phyloP scores from a whole-genome alignment of 176 grass and related monocot genomes.

The Cocos nucifera region DNA sequence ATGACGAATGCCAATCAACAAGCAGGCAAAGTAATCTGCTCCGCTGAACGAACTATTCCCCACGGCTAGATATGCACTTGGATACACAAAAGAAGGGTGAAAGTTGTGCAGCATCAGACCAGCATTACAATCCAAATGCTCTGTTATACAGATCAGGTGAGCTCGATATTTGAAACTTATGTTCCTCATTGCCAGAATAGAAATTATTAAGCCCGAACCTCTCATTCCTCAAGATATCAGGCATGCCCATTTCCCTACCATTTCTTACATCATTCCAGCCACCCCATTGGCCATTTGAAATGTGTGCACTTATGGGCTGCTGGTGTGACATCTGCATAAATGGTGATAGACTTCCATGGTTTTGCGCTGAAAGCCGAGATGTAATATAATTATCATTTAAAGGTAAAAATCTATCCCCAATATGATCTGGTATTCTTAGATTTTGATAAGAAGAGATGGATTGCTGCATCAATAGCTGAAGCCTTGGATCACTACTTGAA shows the following conservation, averaged over 20 bases:
- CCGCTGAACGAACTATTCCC: neutral
- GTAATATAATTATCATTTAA: constrained; percentile 57
- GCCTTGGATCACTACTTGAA: constrained; percentile 57
- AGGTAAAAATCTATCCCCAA: constrained; percentile 38
- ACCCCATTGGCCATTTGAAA: constrained; percentile 56
- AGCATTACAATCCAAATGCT: constrained; percentile 66
- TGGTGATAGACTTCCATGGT: constrained; percentile 40
- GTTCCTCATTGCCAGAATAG: constrained; percentile 48
- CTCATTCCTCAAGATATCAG: constrained; percentile 48
- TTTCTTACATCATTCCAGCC: constrained; percentile 58
- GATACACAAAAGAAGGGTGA: neutral
- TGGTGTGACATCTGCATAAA: constrained; percentile 34
- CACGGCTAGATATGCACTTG: neutral
- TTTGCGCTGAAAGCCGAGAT: constrained; percentile 49
- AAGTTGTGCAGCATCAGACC: neutral
- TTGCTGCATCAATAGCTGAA: constrained; percentile 67
- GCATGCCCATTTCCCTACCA: constrained; percentile 35
- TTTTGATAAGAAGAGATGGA: constrained; percentile 54
- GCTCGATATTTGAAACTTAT: constrained; percentile 48
- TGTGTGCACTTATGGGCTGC: constrained; percentile 49
- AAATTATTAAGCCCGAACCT: constrained; percentile 33
- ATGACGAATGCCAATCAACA: no score
- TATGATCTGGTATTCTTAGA: constrained; percentile 36
- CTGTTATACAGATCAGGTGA: constrained; percentile 62
- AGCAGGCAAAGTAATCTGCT: neutral